phyloP scores from a whole-genome alignment of 148 eudicot genomes.

The Camellia sinensis region DNA sequence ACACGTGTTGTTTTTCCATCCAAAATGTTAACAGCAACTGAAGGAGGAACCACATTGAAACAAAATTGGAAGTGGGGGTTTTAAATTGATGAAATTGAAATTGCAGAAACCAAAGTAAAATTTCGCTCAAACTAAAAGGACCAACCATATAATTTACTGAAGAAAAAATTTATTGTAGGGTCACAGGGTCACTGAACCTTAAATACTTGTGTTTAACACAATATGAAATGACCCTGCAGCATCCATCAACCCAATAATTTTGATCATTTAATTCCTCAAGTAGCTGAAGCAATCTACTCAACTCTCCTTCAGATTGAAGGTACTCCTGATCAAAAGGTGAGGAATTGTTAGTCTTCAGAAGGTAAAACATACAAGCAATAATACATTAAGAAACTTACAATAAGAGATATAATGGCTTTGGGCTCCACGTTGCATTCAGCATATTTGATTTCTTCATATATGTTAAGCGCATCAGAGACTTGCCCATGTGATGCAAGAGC shows the following conservation, averaged over 20 bases:
- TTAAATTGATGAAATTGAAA: too few relatives aligned
- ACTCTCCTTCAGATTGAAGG: constrained; percentile 50
- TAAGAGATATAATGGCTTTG: constrained; percentile 56
- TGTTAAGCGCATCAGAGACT: constrained; percentile 54
- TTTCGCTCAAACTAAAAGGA: too few relatives aligned
- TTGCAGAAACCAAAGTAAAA: too few relatives aligned
- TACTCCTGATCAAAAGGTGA: constrained; percentile 44
- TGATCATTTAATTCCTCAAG: constrained; percentile 56
- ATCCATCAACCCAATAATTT: constrained; percentile 64
- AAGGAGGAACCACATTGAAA: too few relatives aligned
- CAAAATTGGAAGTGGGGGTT: too few relatives aligned
- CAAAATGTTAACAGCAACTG: too few relatives aligned
- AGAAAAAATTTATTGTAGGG: too few relatives aligned
- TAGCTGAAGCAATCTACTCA: constrained; percentile 51
- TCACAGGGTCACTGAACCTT: constrained; percentile 30
- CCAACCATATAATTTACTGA: too few relatives aligned
- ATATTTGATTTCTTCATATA: constrained; percentile 64
- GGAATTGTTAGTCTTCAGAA: constrained; percentile 6
- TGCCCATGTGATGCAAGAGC: constrained; percentile 70
- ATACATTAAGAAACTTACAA: constrained; percentile 46
- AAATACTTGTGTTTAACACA: constrained; percentile 60
- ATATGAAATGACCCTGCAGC: constrained; percentile 55
- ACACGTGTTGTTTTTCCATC: too few relatives aligned
- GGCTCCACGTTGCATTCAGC: constrained; percentile 55
- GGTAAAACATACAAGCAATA: neutral